These are phyloP conservation scores for Myriosclerotinia scirpicola DNA, from an alignment of 2,329 filamentous ascomycete species.

Conservation along the genomic window DNA sequence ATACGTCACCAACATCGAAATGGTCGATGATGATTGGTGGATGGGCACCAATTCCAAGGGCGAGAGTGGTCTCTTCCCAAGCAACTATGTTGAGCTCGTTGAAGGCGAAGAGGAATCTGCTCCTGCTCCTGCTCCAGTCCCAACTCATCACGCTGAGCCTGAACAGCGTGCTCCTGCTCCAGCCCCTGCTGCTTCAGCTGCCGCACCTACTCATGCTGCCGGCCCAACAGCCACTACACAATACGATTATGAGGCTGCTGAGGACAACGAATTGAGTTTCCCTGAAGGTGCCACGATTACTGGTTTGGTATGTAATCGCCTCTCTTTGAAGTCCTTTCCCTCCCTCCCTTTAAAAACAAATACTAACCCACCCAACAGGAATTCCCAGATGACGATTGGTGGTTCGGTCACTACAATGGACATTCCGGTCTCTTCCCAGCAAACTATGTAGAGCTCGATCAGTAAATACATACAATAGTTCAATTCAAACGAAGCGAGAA, in stretches of 20 bases:
- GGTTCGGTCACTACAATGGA: conserved; percentile 76
- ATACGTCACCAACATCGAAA: conserved; percentile 86
- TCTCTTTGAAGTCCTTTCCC: background rate
- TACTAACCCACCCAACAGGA: conserved; percentile 54
- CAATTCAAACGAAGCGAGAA: background rate
- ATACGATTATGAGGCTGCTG: conserved; percentile 95
- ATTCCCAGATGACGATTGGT: conserved; percentile 99
- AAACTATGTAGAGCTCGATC: conserved; percentile 63
- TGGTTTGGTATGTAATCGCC: conserved; percentile 61
- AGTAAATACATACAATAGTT: conserved; percentile 26
- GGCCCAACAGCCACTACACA: conserved; percentile 65
- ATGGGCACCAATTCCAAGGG: conserved; percentile 85
- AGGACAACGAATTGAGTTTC: conserved; percentile 87
- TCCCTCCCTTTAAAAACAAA: background rate
- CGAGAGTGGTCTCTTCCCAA: conserved; percentile 88
- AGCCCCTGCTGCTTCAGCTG: conserved; percentile 52
- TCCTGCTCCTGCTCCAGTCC: conserved; percentile 35
- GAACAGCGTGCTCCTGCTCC: conserved; percentile 40
- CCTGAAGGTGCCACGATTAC: conserved; percentile 83
- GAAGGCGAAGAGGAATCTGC: conserved; percentile 55
- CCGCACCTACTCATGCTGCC: conserved; percentile 41
- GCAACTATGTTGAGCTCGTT: conserved; percentile 91
- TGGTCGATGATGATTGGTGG: conserved; percentile 99
- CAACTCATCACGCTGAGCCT: conserved; percentile 37
- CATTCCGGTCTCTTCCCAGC: conserved; percentile 80